A percentile compares a stretch with the other conserved stretches of the same genome.
phyloP scores from a whole-genome alignment of 768 basidiomycete genomes.

The Tricholoma hemisulphureum region DNA sequence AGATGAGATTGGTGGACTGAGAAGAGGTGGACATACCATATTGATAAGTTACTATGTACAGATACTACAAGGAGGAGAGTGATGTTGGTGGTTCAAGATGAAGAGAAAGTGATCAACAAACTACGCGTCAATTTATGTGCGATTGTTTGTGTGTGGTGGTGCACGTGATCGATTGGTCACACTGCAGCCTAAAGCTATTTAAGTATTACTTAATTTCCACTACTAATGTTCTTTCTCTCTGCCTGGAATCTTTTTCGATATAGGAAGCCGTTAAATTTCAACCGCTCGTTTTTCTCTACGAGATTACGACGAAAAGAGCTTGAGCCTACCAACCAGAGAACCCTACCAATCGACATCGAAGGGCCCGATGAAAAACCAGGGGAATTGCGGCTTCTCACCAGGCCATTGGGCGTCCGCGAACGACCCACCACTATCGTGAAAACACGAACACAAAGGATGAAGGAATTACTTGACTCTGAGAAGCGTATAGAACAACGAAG shows the following conservation, averaged over 20 bases:
- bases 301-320: slow-evolving; percentile 2
- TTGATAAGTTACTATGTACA: slow-evolving; percentile 18
- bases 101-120: slow-evolving; percentile 36
- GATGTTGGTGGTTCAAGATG: slow-evolving; percentile 37
- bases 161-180: slow-evolving; percentile 34
- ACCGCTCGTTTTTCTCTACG: slow-evolving; percentile 17
- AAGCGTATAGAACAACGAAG: slow-evolving; percentile 66
- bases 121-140: slow-evolving; percentile 44
- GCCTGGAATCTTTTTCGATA: slow-evolving; percentile 12
- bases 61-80: slow-evolving; percentile 16
- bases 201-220: no score
- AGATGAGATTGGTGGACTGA: not conserved
- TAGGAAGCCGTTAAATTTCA: slow-evolving; percentile 5
- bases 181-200: no score
- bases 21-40: slow-evolving; percentile 21
- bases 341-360: slow-evolving; percentile 13
- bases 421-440: slow-evolving; percentile 59
- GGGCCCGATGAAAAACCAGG: slow-evolving; percentile 16
- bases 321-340: not conserved
- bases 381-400: slow-evolving; percentile 41
- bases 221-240: slow-evolving; percentile 18
- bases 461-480: slow-evolving; percentile 72
- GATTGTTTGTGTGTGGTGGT: slow-evolving; percentile 31
- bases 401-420: slow-evolving; percentile 77
- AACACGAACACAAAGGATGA: slow-evolving; percentile 59